phyloP scores from a whole-genome alignment of 306 rosid species.

The Castanea mollissima region DNA sequence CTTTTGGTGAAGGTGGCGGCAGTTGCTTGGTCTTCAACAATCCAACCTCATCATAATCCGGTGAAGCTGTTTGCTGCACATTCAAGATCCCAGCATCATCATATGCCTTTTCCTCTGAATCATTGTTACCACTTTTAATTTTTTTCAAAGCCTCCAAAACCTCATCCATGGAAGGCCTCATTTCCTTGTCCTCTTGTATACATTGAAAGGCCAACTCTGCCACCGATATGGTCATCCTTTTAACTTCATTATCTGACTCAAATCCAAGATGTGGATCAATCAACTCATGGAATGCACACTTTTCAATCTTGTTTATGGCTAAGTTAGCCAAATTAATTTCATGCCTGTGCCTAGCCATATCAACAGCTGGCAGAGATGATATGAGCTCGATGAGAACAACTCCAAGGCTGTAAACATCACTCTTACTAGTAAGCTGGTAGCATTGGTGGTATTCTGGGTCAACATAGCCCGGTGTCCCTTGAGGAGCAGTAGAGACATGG shows the following conservation, averaged over 20 bases:
- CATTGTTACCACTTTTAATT: constrained; percentile 34
- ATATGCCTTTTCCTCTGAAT: background rate
- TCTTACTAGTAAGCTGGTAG: constrained; percentile 37
- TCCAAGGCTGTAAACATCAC: constrained; percentile 59
- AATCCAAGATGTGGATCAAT: constrained; percentile 60
- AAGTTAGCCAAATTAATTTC: constrained; percentile 51
- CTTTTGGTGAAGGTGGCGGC: constrained; percentile 33
- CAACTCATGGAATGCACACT: constrained; percentile 41
- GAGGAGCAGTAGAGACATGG: constrained; percentile 80
- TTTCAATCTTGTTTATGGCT: constrained; percentile 45
- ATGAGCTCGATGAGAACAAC: constrained; percentile 59
- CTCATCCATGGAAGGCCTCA: constrained; percentile 70
- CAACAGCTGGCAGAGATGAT: constrained; percentile 57
- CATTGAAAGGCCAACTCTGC: constrained; percentile 72
- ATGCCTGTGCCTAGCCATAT: background rate
- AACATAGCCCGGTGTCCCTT: constrained; percentile 40
- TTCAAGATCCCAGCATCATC: too few species aligned
- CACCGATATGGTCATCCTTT: constrained; percentile 47
- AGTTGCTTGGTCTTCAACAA: constrained; percentile 23
- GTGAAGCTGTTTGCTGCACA: constrained; percentile 29
- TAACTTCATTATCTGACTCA: constrained; percentile 38
- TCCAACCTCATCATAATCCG: constrained; percentile 37
- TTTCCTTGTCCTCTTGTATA: constrained; percentile 57
- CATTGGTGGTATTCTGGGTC: constrained; percentile 51
- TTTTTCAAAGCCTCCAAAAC: constrained; percentile 45